Evolutionary conservation across 2,329 filamentous ascomycete species (phyloP).

Genomic region (Rhinocladiella similis): DNA sequence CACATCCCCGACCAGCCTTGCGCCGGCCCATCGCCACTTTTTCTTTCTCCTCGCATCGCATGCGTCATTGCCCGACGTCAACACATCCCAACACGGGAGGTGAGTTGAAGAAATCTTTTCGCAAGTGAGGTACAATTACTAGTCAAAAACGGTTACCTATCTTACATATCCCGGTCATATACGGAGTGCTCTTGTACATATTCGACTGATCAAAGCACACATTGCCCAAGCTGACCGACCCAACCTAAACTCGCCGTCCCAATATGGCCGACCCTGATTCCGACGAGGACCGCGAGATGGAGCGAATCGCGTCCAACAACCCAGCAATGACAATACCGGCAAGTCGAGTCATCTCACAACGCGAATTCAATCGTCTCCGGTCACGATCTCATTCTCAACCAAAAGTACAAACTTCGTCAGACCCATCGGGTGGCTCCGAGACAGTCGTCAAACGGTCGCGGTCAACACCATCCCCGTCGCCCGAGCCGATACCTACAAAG

Average conservation of each 20-base stretch:
- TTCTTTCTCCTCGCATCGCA: too few species aligned
- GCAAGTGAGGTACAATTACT: too few species aligned
- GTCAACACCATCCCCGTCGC: not conserved
- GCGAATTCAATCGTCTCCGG: constrained; percentile 7
- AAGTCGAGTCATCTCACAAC: constrained; percentile 9
- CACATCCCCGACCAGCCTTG: too few species aligned
- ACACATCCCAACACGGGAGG: too few species aligned
- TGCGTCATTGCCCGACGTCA: too few species aligned
- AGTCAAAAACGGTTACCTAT: too few species aligned
- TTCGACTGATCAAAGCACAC: too few species aligned
- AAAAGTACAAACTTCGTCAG: not conserved
- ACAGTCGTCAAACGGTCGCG: not conserved
- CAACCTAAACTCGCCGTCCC: not conserved
- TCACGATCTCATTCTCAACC: constrained; percentile 6
- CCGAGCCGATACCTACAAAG: constrained; percentile 30
- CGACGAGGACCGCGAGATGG: constrained; percentile 19
- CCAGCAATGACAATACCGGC: constrained; percentile 27
- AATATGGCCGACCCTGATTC: not conserved
- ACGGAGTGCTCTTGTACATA: too few species aligned
- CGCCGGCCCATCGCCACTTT: too few species aligned
- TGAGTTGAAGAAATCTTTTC: too few species aligned
- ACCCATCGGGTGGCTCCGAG: constrained; percentile 4
- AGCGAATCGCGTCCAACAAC: constrained; percentile 27
- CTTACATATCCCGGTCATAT: too few species aligned
- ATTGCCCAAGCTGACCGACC: not conserved